Evolutionary conservation across 768 basidiomycete genomes (phyloP), one percentile per base, ranked within the genome.

Genomic region (Asterophora lycoperdoides): DNA sequence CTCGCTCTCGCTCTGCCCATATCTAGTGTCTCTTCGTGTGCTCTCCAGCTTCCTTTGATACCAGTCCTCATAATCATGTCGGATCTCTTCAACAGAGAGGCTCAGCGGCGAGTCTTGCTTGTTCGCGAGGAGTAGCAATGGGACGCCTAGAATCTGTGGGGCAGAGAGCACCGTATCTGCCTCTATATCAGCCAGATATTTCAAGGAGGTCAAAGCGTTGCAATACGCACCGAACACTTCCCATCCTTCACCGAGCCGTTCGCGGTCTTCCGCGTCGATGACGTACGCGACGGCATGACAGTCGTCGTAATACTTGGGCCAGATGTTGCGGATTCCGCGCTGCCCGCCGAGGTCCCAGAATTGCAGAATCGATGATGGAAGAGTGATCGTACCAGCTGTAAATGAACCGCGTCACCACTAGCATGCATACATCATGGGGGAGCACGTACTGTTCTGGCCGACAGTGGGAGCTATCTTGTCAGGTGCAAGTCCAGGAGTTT

Each of bases 301-400:
- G 63, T 97, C 93, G 47, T 91, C 87, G 64, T 95, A 97, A 68
- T 99, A 99, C 48, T 80, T 76, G 51, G 86, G 83, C 94, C 95
- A 98, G 56, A 99, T 95, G 30, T 83, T 86, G 23, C 95, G 79
- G 34, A 99, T 95, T 18, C 94, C 93, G 1, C 86, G 75, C 63
- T 98, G 95, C 0, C 95, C 95, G 9, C 96, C 95, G 8, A 99
- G 76, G 62, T 99, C 96, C 83, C 93, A 96, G 75, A 98, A 97
- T 61, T 92, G 90, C 20, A 98, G 80, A 23, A 95, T 87, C 0
- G 93, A 93, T 0, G 93, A 95, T 0, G 96, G 92, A 4, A 99
- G 77, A 0, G 83, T 84, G 51, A 98, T 93, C 64, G 90, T 91
- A 33, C 95, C 96, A 66, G 89, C 95, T 96, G 20, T 11, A 15